Evolutionary conservation across 2,329 filamentous ascomycete genomes (phyloP).

Genomic region (Trichophyton schoenleinii): DNA sequence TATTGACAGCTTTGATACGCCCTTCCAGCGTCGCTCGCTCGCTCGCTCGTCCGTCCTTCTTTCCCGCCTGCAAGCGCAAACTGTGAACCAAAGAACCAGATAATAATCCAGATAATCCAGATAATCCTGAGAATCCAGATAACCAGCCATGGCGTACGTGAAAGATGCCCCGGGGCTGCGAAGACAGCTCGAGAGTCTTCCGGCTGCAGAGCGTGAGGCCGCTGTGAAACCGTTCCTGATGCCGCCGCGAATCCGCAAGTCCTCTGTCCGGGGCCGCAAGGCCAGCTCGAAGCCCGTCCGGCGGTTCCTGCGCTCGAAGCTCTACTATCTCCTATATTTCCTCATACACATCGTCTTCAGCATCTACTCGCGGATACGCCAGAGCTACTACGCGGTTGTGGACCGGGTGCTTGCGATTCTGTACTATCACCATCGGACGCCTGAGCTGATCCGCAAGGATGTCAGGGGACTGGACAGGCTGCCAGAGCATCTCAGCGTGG

Average conservation of each 20-base stretch:
- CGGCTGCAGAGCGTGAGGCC: slow-evolving; percentile 37
- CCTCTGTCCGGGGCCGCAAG: slow-evolving; percentile 15
- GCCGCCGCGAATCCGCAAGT: slow-evolving; percentile 23
- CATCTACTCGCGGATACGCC: slow-evolving; percentile 69
- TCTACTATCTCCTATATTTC: slow-evolving; percentile 35
- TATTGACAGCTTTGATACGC: neutral
- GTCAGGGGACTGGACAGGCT: slow-evolving; percentile 60
- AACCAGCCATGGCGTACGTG: neutral
- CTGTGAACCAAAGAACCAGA: neutral
- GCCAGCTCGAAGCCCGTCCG: slow-evolving; percentile 28
- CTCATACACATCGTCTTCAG: slow-evolving; percentile 65
- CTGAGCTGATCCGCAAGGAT: slow-evolving; percentile 81
- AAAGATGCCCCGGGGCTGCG: slow-evolving; percentile 15
- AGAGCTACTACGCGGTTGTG: slow-evolving; percentile 64
- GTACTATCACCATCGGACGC: slow-evolving; percentile 91
- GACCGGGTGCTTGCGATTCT: slow-evolving; percentile 70
- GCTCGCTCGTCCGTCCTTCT: neutral
- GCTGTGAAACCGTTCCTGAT: slow-evolving; percentile 43
- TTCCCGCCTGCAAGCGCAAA: neutral
- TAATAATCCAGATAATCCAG: neutral
- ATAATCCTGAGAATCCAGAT: neutral
- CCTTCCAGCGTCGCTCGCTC: neutral
- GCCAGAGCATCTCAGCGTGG: slow-evolving; percentile 76
- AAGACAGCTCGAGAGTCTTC: slow-evolving; percentile 30
- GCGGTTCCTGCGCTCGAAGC: slow-evolving; percentile 32